Percentiles rank a stretch among this genome's conserved stretches.
phyloP scores from a whole-genome alignment of 495 filamentous ascomycete species.

The Penicillium cataractarum region DNA sequence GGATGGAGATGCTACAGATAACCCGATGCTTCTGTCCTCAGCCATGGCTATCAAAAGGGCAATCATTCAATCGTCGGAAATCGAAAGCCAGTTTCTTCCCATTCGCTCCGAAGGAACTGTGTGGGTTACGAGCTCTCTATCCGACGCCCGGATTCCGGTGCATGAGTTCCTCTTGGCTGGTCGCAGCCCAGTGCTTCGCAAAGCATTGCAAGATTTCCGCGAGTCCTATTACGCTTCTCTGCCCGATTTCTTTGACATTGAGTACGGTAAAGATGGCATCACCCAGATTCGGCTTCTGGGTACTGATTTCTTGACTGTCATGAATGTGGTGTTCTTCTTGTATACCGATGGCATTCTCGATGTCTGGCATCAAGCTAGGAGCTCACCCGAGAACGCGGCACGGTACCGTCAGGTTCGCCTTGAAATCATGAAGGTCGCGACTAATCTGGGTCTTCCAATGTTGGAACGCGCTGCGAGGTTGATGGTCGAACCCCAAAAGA shows the following conservation, averaged over 20 bases:
- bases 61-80: conserved; percentile 56
- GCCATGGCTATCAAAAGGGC: conserved; percentile 38
- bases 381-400: conserved; percentile 60
- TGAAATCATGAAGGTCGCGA: conserved; percentile 81
- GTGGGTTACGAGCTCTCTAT: conserved; percentile 58
- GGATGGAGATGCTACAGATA: conserved; percentile 21
- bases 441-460: conserved; percentile 62
- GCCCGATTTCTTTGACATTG: conserved; percentile 64
- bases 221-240: conserved; percentile 45
- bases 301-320: conserved; percentile 71
- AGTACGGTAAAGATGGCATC: conserved; percentile 51
- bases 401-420: conserved; percentile 76
- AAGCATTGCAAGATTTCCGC: conserved; percentile 58
- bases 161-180: conserved; percentile 79
- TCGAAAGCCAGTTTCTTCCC: conserved; percentile 57
- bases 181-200: conserved; percentile 70
- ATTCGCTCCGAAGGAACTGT: conserved; percentile 40
- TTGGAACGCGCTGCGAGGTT: conserved; percentile 76
- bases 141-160: conserved; percentile 72
- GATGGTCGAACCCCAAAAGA: conserved; percentile 65
- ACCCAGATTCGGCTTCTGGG: conserved; percentile 62
- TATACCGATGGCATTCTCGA: conserved; percentile 83
- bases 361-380: conserved; percentile 76
- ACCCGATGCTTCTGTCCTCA: conserved; percentile 26
- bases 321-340: conserved; percentile 78